These are phyloP conservation scores for Eutrema japonicum DNA, from an alignment of 345 rosid species.

Conservation along the genomic window DNA sequence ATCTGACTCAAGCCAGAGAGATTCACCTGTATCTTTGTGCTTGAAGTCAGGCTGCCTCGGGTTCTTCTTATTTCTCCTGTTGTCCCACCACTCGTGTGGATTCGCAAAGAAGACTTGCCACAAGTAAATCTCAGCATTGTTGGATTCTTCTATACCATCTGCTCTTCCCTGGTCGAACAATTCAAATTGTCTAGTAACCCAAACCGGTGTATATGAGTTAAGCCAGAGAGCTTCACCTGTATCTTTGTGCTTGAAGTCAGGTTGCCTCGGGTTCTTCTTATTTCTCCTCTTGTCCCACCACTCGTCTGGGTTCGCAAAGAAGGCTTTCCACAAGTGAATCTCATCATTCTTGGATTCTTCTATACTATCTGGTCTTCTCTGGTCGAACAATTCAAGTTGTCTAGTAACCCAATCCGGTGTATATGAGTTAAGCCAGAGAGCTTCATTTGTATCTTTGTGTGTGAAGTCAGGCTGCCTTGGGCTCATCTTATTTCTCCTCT, in stretches of 20 bases:
- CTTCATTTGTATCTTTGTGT: constrained; percentile 73
- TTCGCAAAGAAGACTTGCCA: constrained; percentile 77
- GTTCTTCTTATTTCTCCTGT: constrained; percentile 57
- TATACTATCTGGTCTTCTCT: constrained; percentile 35
- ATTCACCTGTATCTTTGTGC: constrained; percentile 73
- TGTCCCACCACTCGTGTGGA: constrained; percentile 89
- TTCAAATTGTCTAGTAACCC: constrained; percentile 63
- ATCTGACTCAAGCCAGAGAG: constrained; percentile 61
- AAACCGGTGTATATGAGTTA: constrained; percentile 56
- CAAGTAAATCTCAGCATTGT: constrained; percentile 46
- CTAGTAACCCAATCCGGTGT: constrained; percentile 72
- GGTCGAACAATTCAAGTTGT: constrained; percentile 47
- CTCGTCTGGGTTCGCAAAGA: constrained; percentile 63
- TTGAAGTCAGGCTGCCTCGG: constrained; percentile 67
- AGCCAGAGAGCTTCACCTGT: constrained; percentile 81
- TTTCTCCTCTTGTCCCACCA: constrained; percentile 81
- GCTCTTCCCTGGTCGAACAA: constrained; percentile 40
- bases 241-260: constrained; percentile 77
- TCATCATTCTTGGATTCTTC: constrained; percentile 35
- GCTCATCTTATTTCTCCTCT: constrained; percentile 53
- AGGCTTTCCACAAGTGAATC: constrained; percentile 68
- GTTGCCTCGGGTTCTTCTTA: constrained; percentile 52
- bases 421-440: constrained; percentile 61
- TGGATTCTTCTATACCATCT: constrained; percentile 26
- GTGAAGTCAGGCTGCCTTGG: constrained; percentile 64